Conservation (phyloP, 1,284 basidiomycete species). For the Naganishia sp. region DNA sequence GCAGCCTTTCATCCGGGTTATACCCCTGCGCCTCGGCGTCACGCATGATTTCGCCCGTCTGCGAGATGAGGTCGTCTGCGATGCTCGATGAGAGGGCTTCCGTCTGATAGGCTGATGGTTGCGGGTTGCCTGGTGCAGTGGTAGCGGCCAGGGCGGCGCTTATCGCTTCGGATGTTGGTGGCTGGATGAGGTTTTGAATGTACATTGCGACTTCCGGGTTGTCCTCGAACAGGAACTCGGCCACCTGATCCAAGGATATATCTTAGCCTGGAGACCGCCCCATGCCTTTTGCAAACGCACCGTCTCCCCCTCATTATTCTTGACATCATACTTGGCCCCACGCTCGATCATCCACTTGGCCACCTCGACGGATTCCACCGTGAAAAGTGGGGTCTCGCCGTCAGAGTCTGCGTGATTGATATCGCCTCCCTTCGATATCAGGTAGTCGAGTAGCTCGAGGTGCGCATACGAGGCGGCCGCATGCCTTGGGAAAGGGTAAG, state of each 20-base stretch:
- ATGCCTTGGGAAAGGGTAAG: slow-evolving; percentile 61
- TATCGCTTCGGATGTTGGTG: slow-evolving; percentile 31
- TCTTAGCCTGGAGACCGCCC: background rate
- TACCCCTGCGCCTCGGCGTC: slow-evolving; percentile 46
- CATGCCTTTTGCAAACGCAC: slow-evolving; percentile 57
- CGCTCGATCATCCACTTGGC: slow-evolving; percentile 76
- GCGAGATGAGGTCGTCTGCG: slow-evolving; percentile 67
- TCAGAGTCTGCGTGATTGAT: slow-evolving; percentile 83
- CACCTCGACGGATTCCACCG: slow-evolving; percentile 77
- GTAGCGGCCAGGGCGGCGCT: slow-evolving; percentile 11
- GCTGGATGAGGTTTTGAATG: slow-evolving; percentile 59
- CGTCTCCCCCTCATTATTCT: slow-evolving; percentile 72
- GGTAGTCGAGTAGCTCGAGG: slow-evolving; percentile 70
- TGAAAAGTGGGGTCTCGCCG: slow-evolving; percentile 86
- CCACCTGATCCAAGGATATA: slow-evolving; percentile 60
- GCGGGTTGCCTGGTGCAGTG: slow-evolving; percentile 29
- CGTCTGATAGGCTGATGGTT: slow-evolving; percentile 67
- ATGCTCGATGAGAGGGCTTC: slow-evolving; percentile 68
- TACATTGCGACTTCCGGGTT: slow-evolving; percentile 74
- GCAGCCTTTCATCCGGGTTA: slow-evolving; percentile 48
- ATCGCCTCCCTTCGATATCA: slow-evolving; percentile 76
- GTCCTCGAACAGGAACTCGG: slow-evolving; percentile 72
- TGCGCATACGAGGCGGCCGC: slow-evolving; percentile 93
- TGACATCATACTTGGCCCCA: slow-evolving; percentile 67
- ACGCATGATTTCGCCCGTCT: slow-evolving; percentile 61